Base-by-base conservation (phyloP, 2,329 filamentous ascomycete genomes). In the Penicillium sp. region DNA sequence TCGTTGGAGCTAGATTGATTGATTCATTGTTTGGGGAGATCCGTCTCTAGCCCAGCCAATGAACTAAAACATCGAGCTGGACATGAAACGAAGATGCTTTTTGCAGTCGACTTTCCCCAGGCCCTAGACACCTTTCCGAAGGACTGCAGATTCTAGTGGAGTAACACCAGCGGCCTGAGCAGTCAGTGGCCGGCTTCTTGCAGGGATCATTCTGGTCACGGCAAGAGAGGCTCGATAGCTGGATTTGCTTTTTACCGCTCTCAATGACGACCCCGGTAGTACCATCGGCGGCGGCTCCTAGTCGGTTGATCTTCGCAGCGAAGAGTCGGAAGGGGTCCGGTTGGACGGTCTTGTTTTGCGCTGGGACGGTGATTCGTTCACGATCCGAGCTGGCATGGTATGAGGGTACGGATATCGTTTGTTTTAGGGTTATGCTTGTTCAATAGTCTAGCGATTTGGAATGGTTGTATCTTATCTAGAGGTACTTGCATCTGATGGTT, bases 101-200 rank as follows among this genome's bases (percentile, higher is more conserved):
- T 17, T 43, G 54, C 20, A 4, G 43, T 51, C 47, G 28, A 57
- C 20, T 34, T 59, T 56, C 48, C 59, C 57, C 48, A 55, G 59
- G 62, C 49, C 61, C 45, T 49, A 20, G 45, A 51, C 7, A 17
- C 10, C 22, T 41, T 54, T 39, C 57, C 50, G 43, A 52, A 47
- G 54, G 45, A 17, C 47, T 60, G 64, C 57, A 59, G 55, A 52
- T 62, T 57, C 56, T 41, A 47, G 58, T 59, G 60, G 37, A 67
- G 59, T 64, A 58, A 61, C 63, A 68, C 65, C 64, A 62, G 63
- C 65, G 62, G 66, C 58, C 62, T 64, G 65, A 65, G 61, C 58
- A 53, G 59, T 68, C 59, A 59, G 41, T 51, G 54, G 35, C 48
- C 63, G 66, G 66, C 25, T 61, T 60, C 63, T 52, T 65, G 66